These are phyloP conservation scores for Exophiala oligosperma DNA, from an alignment of 2,329 filamentous ascomycete species.

Conservation along the genomic window DNA sequence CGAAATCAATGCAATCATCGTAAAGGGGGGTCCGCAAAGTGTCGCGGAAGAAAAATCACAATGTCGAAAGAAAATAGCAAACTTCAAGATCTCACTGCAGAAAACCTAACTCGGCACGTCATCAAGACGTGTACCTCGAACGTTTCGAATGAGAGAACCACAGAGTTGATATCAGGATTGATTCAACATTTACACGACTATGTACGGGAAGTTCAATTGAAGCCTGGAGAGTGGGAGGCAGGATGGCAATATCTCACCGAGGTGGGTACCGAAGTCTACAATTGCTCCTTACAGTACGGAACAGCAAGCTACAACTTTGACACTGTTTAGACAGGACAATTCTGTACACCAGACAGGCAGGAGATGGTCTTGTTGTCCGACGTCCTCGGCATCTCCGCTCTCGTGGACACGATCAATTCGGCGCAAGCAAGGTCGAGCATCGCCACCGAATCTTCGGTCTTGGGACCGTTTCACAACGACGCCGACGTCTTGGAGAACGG, in stretches of 20 bases:
- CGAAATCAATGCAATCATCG: too few relatives aligned
- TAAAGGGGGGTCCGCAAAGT: too few relatives aligned
- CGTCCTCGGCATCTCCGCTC: constrained; percentile 14
- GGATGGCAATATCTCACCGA: constrained; percentile 18
- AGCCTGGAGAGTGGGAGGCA: constrained; percentile 16
- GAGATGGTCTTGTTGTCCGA: constrained; percentile 19
- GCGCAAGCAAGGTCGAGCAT: constrained; percentile 8
- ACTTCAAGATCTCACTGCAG: not conserved
- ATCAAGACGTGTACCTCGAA: not conserved
- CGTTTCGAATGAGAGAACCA: not conserved
- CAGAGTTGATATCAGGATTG: not conserved
- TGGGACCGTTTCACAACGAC: constrained; percentile 20
- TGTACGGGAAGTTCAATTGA: constrained; percentile 14
- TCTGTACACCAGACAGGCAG: constrained; percentile 12
- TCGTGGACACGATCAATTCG: constrained; percentile 18
- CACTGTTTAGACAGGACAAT: constrained; percentile 5
- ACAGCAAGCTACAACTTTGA: not conserved
- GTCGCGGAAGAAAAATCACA: too few relatives aligned
- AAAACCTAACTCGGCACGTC: not conserved
- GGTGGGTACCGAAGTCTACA: not conserved
- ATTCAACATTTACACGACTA: constrained; percentile 16
- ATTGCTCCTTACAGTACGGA: too few relatives aligned
- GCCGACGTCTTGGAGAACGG: constrained; percentile 10
- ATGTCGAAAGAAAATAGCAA: not conserved
- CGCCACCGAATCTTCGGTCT: constrained; percentile 15